Conservation (phyloP, 352 stramenopile genomes). For the Phytopythium ostracodes region DNA sequence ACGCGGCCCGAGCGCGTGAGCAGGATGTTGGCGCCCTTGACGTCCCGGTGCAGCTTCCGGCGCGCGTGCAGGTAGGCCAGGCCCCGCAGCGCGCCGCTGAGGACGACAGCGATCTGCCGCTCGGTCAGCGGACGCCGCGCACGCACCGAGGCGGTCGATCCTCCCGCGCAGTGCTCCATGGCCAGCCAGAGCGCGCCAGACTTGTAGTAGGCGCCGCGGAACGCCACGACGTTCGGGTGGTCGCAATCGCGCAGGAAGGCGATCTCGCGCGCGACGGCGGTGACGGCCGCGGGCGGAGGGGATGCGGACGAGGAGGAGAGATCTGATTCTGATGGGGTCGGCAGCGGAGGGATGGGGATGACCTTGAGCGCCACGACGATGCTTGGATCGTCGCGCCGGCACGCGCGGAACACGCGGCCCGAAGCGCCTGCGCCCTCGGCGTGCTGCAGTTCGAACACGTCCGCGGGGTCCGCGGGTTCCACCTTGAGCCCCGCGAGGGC, state of each 20-base stretch:
- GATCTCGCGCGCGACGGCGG: conserved; percentile 64
- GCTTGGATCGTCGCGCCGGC: conserved; percentile 35
- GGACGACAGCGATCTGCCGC: conserved; percentile 73
- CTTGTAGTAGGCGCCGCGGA: conserved; percentile 77
- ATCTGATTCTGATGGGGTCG: conserved; percentile 2
- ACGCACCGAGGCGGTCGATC: conserved; percentile 74
- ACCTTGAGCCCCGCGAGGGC: conserved; percentile 54
- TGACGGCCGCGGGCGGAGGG: conserved; percentile 59
- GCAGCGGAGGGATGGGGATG: conserved; percentile 62
- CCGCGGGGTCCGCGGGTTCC: conserved; percentile 53
- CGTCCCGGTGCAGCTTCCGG: conserved; percentile 92
- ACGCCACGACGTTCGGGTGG: conserved; percentile 75
- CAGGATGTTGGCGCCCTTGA: conserved; percentile 95
- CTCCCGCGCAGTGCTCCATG: conserved; percentile 88
- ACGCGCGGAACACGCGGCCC: conserved; percentile 62
- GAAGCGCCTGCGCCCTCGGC: conserved; percentile 72
- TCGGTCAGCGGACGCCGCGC: conserved; percentile 38
- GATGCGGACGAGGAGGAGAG: conserved; percentile 34
- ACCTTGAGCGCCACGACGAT: conserved; percentile 65
- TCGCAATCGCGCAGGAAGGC: conserved; percentile 70
- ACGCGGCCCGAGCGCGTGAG: conserved; percentile 89
- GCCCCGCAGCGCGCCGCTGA: conserved; percentile 67
- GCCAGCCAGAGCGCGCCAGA: conserved; percentile 84
- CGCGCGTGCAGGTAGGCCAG: conserved; percentile 82
- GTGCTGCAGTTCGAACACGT: conserved; percentile 67